Conservation (phyloP, 208 protist genomes). For the Leishmania tarentolae region DNA sequence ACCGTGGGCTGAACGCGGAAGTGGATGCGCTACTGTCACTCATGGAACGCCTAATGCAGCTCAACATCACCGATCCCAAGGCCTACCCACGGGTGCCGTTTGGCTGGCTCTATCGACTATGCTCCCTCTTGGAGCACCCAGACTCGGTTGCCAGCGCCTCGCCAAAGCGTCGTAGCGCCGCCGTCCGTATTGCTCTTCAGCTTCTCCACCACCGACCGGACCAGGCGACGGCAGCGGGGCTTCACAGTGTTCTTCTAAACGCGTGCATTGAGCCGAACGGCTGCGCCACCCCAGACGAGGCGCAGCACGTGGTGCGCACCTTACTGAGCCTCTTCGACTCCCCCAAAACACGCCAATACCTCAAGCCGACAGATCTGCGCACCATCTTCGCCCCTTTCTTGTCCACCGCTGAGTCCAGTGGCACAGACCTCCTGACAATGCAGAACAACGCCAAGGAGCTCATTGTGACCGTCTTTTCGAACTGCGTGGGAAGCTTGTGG, state of each 20-base stretch:
- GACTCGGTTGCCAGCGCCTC: conserved; percentile 50
- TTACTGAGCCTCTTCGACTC: conserved; percentile 73
- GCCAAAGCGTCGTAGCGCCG: conserved; percentile 56
- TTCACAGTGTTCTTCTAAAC: conserved; percentile 72
- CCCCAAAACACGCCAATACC: conserved; percentile 69
- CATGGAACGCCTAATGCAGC: conserved; percentile 56
- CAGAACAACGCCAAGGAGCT: conserved; percentile 85
- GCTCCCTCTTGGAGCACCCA: conserved; percentile 51
- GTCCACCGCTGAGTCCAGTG: conserved; percentile 25
- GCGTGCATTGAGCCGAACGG: conserved; percentile 65
- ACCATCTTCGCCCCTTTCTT: conserved; percentile 83
- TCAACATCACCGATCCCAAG: conserved; percentile 46
- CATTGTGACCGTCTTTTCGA: conserved; percentile 69
- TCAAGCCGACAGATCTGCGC: conserved; percentile 68
- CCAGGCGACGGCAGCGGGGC: conserved; percentile 44
- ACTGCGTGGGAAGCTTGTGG: conserved; percentile 81
- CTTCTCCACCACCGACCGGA: conserved; percentile 38
- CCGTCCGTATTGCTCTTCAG: conserved; percentile 62
- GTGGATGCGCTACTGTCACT: conserved; percentile 65
- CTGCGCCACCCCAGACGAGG: conserved; percentile 58
- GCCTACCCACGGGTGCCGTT: conserved; percentile 68
- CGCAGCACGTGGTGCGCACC: conserved; percentile 53
- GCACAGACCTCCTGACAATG: conserved; percentile 37
- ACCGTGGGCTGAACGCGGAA: conserved; percentile 73
- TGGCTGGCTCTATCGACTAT: conserved; percentile 84